A percentile compares a stretch with the other conserved stretches of the same genome.
Evolutionary conservation across 2,329 filamentous ascomycete genomes (phyloP).

Genomic region (Hymenoscyphus fraxineus): DNA sequence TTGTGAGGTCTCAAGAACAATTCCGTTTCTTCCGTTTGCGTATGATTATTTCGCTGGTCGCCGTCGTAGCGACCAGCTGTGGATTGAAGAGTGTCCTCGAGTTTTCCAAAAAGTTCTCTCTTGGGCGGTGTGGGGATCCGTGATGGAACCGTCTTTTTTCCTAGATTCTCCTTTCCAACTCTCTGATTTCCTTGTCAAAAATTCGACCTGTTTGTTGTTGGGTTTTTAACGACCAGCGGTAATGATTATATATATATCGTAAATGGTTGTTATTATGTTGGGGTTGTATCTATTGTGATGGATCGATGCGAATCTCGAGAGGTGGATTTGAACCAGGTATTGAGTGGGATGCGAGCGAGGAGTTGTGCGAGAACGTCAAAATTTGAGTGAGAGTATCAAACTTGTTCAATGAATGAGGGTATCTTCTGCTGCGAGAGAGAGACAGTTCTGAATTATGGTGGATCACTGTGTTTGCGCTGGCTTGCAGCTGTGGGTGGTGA

Average conservation of each 20-base stretch:
- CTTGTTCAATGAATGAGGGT: constrained; percentile 11
- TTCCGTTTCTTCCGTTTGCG: constrained; percentile 7
- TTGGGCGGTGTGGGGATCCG: constrained; percentile 11
- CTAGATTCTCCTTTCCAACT: constrained; percentile 6
- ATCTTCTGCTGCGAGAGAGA: constrained; percentile 5
- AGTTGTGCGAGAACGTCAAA: not conserved
- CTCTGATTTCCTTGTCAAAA: not conserved
- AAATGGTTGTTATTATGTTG: constrained; percentile 21
- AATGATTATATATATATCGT: not conserved
- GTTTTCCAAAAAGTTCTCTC: not conserved
- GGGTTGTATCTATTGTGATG: constrained; percentile 8
- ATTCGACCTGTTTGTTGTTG: not conserved
- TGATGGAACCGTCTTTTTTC: constrained; percentile 10
- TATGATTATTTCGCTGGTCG: constrained; percentile 22
- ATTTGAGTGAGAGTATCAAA: not conserved
- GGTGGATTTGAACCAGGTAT: constrained; percentile 1
- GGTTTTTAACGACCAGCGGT: not conserved
- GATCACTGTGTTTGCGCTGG: constrained; percentile 10
- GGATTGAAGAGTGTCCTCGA: constrained; percentile 17
- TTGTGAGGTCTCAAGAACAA: constrained; percentile 23
- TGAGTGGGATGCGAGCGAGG: not conserved
- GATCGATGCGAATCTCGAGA: not conserved
- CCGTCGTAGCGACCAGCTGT: constrained; percentile 26
- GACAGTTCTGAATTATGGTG: constrained; percentile 23
- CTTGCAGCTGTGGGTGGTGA: constrained; percentile 20